Conservation (phyloP, 139 green algal species). For the Zygnema circumcarinatum region DNA sequence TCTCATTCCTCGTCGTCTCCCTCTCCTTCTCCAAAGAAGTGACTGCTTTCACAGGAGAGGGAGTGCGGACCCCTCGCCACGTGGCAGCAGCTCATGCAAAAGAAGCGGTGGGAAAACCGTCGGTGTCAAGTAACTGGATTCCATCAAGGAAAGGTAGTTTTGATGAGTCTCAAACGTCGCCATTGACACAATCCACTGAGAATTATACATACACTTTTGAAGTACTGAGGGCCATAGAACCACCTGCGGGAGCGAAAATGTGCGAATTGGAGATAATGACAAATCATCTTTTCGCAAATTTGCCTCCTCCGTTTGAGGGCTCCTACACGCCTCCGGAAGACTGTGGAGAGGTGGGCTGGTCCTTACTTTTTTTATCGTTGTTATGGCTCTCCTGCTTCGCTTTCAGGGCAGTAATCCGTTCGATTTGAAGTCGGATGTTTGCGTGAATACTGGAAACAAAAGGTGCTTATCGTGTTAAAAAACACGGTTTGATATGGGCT, state of each 20-base stretch:
- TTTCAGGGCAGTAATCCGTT: too few relatives aligned
- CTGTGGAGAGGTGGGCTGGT: neutral
- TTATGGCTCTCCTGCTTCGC: too few relatives aligned
- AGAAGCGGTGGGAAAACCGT: neutral
- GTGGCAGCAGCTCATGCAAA: neutral
- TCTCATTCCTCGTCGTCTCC: neutral
- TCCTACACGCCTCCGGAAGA: neutral
- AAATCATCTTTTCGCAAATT: neutral
- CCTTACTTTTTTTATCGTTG: neutral
- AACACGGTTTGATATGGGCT: too few relatives aligned
- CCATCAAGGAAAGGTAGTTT: neutral
- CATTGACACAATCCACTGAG: neutral
- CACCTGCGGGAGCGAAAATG: neutral
- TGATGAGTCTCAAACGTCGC: neutral
- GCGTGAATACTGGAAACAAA: too few relatives aligned
- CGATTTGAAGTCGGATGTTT: too few relatives aligned
- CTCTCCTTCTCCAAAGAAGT: neutral
- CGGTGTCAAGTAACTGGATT: neutral
- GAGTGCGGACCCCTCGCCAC: neutral
- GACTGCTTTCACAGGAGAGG: neutral
- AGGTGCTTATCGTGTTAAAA: too few relatives aligned
- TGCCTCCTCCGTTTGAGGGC: neutral
- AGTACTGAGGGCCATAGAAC: neutral
- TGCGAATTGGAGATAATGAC: neutral
- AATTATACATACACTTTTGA: neutral